Evolutionary conservation across 306 rosid genomes (phyloP), one percentile per base, ranked within the genome.

Genomic region (Senna tora): DNA sequence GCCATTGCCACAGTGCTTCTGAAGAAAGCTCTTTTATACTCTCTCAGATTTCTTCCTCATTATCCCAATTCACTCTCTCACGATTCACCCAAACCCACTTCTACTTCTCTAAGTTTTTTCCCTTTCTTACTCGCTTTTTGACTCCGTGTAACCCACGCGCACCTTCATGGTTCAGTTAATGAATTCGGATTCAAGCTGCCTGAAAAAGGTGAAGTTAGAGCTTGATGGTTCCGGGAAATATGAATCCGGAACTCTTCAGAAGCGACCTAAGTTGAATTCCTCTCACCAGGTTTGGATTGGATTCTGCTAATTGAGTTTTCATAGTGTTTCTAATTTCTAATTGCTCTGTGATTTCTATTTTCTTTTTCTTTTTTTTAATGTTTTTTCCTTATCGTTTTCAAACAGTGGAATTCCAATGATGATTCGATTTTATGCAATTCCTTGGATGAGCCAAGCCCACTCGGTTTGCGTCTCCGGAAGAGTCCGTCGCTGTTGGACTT

Each of bases 401-500:
- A 15, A 8, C 77, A 81, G 87, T 62, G 73, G 75, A 67, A 20
- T 79, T 70, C 80, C 14, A 52, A 69, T 20, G 58, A 59, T 76
- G 87, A 59, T 17, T 65, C 57, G 0, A 25, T 80, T 54, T 38
- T 15, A 5, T 83, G 73, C 51, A 72, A 85, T 47, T 89, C 92
- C 2, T 46, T 88, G 10, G 84, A 87, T 68, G 95, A 83, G 69
- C 92, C 90, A 19, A 91, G 97, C 55, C 97, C 97, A 0, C 76
- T 92, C 15, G 97, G 96, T n/a, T 84, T 92, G 88, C 87, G 89
- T 38, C 84, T 92, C 10, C 81, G 82, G 81, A 92, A 92, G 62
- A 92, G 93, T 61, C 97, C 96, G 0, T 89, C 97, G 4, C 88
- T 89, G 41, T 75, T 92, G 88, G 97, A 92, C 71, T 86, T 89